Percentiles rank a stretch among this genome's conserved stretches.
phyloP scores from a whole-genome alignment of 2,329 filamentous ascomycete genomes.

The Ophiocordyceps sinensis region DNA sequence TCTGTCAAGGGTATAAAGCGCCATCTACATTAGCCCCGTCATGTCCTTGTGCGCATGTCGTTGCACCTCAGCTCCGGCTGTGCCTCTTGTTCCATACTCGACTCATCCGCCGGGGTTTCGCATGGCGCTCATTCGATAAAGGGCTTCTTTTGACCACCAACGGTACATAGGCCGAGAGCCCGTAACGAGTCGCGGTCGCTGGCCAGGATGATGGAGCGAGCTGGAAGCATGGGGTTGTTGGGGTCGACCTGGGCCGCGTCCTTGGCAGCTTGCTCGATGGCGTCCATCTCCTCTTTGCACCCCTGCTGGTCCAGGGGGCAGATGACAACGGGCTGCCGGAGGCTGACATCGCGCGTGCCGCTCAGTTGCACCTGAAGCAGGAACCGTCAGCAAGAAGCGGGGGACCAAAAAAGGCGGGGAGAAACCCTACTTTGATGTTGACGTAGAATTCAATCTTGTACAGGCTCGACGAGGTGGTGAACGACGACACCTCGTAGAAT shows the following conservation, averaged over 20 bases:
- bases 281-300: conserved; percentile 97
- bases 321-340: conserved; percentile 88
- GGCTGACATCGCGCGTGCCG: conserved; percentile 71
- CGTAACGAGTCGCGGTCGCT: conserved; percentile 53
- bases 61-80: not conserved
- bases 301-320: conserved; percentile 89
- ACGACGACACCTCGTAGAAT: conserved; percentile 74
- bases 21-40: not conserved
- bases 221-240: conserved; percentile 83
- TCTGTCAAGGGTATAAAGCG: conserved; percentile 4
- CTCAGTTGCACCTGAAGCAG: conserved; percentile 63
- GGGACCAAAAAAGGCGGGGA: too few relatives aligned
- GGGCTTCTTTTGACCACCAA: conserved; percentile 50
- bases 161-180: conserved; percentile 47
- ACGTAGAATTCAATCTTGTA: conserved; percentile 99
- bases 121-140: conserved; percentile 38
- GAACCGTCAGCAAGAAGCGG: conserved; percentile 5
- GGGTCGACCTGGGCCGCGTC: conserved; percentile 80
- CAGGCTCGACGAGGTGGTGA: conserved; percentile 83
- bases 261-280: conserved; percentile 89
- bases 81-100: not conserved
- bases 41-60: not conserved
- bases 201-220: conserved; percentile 66
- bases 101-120: not conserved
- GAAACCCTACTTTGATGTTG: conserved; percentile 61